Base-by-base conservation (phyloP, 2,329 filamentous ascomycete species). In the Ophiostoma australiae region DNA sequence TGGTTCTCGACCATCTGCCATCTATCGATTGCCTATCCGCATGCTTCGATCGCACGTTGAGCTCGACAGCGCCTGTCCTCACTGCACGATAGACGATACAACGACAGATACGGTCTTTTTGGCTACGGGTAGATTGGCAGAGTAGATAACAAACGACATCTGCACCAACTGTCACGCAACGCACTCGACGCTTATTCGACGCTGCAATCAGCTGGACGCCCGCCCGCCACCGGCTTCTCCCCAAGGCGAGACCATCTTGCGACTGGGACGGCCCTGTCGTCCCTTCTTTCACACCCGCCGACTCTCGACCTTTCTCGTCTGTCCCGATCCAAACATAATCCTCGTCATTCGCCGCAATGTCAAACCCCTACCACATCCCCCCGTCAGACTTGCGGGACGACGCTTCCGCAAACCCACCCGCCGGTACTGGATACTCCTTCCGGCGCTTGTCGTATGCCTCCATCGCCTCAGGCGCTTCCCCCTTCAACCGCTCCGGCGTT, bases 371-470 rank as follows among this genome's bases (percentile, higher is more conserved):
- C 71, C 78, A 79, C 27, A 74, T 78, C 68, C 78, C 76, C 74
- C 33, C 17, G 39, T 65, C 61, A 65, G 63, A 66, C 63, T 78
- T 78, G 71, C 76, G 77, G 69, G 74, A 77, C 72, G 80, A 80
- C 70, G 75, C 77, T 52, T 75, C 77, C 44, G 76, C 75, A 27
- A 74, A 70, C 66, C 63, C 73, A 39, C 72, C 76, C 11, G 70
- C 73, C 20, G 74, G 74, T 27, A 71, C 77, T 20, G 74, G 74
- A 65, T 79, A 78, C 67, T 72, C 78, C 41, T 78, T 79, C 41
- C 79, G 80, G 66, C 78, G 80, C 61, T 77, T 78, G 66, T 81
- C 82, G n/a, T 82, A 82, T 75, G 80, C 81, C 3, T 80, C 81
- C n/a, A 77, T 80, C 61, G 80, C 80, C 65, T 80, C 80, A 77